phyloP scores from a whole-genome alignment of 2,329 filamentous ascomycete genomes.

The Calonectria montana region DNA sequence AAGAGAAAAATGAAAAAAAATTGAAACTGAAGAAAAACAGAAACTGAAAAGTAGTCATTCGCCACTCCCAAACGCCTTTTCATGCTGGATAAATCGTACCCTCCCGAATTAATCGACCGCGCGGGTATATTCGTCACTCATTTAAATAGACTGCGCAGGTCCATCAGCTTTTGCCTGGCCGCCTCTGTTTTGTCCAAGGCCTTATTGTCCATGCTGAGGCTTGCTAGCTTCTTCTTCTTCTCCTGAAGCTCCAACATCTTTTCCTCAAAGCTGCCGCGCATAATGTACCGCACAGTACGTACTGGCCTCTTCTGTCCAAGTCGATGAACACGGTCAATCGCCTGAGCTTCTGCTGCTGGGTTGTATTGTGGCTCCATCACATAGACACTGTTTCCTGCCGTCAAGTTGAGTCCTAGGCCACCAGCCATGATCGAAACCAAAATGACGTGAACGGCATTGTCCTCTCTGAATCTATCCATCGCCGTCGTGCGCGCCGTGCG shows the following conservation, averaged over 20 bases:
- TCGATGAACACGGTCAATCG: slow-evolving; percentile 91
- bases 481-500: slow-evolving; percentile 79
- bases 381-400: slow-evolving; percentile 86
- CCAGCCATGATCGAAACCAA: slow-evolving; percentile 94
- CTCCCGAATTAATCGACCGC: slow-evolving; percentile 23
- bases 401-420: slow-evolving; percentile 91
- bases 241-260: slow-evolving; percentile 90
- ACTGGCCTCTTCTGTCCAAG: slow-evolving; percentile 92
- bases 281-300: slow-evolving; percentile 88
- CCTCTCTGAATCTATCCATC: slow-evolving; percentile 81
- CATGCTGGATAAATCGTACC: slow-evolving; percentile 29
- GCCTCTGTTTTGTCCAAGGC: slow-evolving; percentile 62
- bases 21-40: slow-evolving; percentile 44
- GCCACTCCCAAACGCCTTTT: slow-evolving; percentile 35
- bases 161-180: slow-evolving; percentile 71
- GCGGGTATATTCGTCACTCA: slow-evolving; percentile 43
- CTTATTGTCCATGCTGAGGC: slow-evolving; percentile 81
- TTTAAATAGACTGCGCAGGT: slow-evolving; percentile 69
- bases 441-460: slow-evolving; percentile 79
- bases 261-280: slow-evolving; percentile 91
- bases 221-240: slow-evolving; percentile 92
- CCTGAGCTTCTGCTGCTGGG: slow-evolving; percentile 93
- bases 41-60: slow-evolving; percentile 20
- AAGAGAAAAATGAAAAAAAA: slow-evolving; percentile 33
- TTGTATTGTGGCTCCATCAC: slow-evolving; percentile 99